Percentiles rank a stretch among this genome's conserved stretches.
phyloP scores from a whole-genome alignment of 2,329 filamentous ascomycete genomes.

The Colletotrichum zoysiae region DNA sequence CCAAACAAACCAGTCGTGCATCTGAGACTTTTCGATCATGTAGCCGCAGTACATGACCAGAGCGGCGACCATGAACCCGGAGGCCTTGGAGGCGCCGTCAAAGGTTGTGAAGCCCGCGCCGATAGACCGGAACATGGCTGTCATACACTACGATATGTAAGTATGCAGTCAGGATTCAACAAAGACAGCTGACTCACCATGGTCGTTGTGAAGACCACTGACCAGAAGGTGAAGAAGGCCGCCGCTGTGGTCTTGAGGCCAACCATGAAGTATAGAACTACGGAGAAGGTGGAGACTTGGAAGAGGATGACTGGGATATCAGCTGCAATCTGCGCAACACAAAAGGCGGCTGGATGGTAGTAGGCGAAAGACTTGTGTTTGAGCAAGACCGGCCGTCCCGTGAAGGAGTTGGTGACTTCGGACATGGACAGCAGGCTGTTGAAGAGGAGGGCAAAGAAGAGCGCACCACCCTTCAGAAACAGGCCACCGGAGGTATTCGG shows the following conservation, averaged over 20 bases:
- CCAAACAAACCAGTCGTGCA: conserved; percentile 75
- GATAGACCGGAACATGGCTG: conserved; percentile 67
- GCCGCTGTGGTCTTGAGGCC: conserved; percentile 64
- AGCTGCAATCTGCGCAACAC: conserved; percentile 68
- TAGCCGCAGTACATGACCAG: conserved; percentile 74
- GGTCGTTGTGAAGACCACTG: conserved; percentile 62
- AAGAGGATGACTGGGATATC: conserved; percentile 69
- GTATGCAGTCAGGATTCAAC: neutral
- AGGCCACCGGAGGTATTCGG: conserved; percentile 68
- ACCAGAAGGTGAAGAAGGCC: conserved; percentile 73
- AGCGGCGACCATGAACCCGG: conserved; percentile 62
- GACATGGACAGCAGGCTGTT: conserved; percentile 73
- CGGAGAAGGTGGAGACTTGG: conserved; percentile 68
- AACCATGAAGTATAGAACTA: conserved; percentile 75
- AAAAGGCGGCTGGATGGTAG: conserved; percentile 69
- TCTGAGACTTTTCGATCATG: conserved; percentile 70
- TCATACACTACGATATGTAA: conserved; percentile 60
- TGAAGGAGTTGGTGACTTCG: conserved; percentile 74
- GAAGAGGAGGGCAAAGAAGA: conserved; percentile 75
- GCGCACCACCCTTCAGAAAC: conserved; percentile 72
- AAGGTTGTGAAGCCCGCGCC: conserved; percentile 69
- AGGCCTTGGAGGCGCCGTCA: conserved; percentile 70
- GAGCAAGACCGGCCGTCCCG: conserved; percentile 68
- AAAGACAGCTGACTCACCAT: conserved; percentile 56
- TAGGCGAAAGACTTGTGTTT: conserved; percentile 71